A percentile compares a stretch with the other conserved stretches of the same genome.
phyloP scores from a whole-genome alignment of 2,329 filamentous ascomycete species.

The Fusarium bactridioides region DNA sequence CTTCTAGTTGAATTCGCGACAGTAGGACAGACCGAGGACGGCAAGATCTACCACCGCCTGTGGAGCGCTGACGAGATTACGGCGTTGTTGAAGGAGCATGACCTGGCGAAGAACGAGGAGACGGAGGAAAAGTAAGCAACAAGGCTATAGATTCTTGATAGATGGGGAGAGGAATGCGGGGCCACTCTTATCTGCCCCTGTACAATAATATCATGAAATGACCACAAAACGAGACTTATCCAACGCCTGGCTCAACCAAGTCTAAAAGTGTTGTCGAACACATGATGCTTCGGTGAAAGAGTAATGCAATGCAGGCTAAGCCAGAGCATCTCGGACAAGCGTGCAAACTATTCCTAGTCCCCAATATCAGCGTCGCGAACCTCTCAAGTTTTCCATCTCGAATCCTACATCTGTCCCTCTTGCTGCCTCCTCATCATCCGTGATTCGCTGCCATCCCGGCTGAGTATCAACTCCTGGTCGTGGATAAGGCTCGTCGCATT shows the following conservation, averaged over 20 bases:
- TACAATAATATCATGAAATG: constrained; percentile 46
- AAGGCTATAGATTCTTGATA: constrained; percentile 41
- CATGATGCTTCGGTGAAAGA: constrained; percentile 1
- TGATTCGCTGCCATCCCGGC: constrained; percentile 53
- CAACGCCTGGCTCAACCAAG: constrained; percentile 11
- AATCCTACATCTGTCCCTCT: constrained; percentile 49
- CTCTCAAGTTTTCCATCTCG: constrained; percentile 45
- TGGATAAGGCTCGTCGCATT: constrained; percentile 66
- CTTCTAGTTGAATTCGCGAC: constrained; percentile 92
- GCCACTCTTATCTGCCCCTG: constrained; percentile 38
- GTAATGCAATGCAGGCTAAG: constrained; percentile 12
- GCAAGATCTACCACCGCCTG: constrained; percentile 97
- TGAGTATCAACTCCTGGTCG: constrained; percentile 50
- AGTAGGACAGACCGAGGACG: constrained; percentile 91
- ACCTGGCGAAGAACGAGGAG: constrained; percentile 86
- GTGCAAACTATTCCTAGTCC: constrained; percentile 38
- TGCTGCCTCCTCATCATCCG: constrained; percentile 62
- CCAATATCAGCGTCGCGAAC: constrained; percentile 39
- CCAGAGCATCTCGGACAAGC: constrained; percentile 9
- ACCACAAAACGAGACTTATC: constrained; percentile 31
- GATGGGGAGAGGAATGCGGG: constrained; percentile 36
- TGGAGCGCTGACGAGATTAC: constrained; percentile 98
- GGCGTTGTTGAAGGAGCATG: constrained; percentile 91
- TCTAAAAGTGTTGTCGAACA: constrained; percentile 12
- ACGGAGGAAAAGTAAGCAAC: constrained; percentile 67